A percentile compares a stretch with the other conserved stretches of the same genome.
Conservation (phyloP, 441 rosid species). For the Adansonia gregorii region DNA sequence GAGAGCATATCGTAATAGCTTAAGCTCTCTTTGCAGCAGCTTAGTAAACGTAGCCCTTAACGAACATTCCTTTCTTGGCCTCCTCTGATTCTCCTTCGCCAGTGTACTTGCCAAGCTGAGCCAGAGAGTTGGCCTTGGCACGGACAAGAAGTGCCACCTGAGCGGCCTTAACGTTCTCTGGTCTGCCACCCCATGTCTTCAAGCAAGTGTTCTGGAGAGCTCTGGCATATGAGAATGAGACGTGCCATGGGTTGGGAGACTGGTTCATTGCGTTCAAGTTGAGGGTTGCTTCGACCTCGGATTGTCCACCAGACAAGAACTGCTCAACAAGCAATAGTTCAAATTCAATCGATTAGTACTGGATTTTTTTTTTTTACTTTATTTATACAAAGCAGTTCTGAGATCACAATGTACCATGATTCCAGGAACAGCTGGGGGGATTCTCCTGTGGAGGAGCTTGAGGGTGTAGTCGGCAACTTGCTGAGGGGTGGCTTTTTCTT, state of each 20-base stretch:
- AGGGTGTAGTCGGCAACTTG: slow-evolving; percentile 89
- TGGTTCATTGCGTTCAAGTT: slow-evolving; percentile 98
- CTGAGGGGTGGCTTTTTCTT: slow-evolving; percentile 71
- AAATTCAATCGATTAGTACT: background rate
- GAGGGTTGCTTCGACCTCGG: slow-evolving; percentile 90
- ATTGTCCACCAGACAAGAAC: slow-evolving; percentile 96
- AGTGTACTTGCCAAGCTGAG: slow-evolving; percentile 92
- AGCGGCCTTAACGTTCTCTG: slow-evolving; percentile 83
- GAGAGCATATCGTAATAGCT: slow-evolving; percentile 13
- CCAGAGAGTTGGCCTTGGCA: slow-evolving; percentile 85
- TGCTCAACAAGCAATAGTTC: slow-evolving; percentile 33
- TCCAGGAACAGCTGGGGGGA: slow-evolving; percentile 87
- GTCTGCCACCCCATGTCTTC: slow-evolving; percentile 93
- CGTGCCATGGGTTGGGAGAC: slow-evolving; percentile 82
- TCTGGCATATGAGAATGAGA: slow-evolving; percentile 91
- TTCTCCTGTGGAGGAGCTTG: slow-evolving; percentile 74
- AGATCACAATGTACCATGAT: slow-evolving; percentile 69
- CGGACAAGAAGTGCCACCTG: slow-evolving; percentile 67
- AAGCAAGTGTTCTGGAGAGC: slow-evolving; percentile 93
- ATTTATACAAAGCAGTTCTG: background rate
- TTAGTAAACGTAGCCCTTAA: slow-evolving; percentile 80
- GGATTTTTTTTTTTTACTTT: background rate
- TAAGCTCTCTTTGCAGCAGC: slow-evolving; percentile 19
- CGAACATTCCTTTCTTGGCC: slow-evolving; percentile 89
- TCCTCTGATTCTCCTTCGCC: slow-evolving; percentile 94